These are phyloP conservation scores for Biscutella auriculata DNA, from an alignment of 441 rosid genomes.

Conservation along the genomic window DNA sequence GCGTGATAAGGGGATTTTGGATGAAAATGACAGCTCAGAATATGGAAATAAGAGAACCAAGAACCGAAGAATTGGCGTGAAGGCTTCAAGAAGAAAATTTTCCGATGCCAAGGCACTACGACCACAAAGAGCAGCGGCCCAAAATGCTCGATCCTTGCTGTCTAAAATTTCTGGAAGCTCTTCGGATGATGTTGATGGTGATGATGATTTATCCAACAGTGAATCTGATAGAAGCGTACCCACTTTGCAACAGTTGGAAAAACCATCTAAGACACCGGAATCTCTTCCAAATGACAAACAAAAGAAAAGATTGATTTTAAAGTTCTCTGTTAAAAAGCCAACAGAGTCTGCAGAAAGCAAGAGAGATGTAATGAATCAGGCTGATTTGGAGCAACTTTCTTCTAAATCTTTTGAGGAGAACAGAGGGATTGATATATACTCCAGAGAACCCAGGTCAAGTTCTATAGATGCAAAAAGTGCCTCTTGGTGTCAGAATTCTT, in stretches of 20 bases:
- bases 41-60: constrained; percentile 32
- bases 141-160: constrained; percentile 56
- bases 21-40: constrained; percentile 35
- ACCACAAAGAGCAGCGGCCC: constrained; percentile 70
- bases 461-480: constrained; percentile 29
- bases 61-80: constrained; percentile 30
- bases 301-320: constrained; percentile 52
- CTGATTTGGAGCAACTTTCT: constrained; percentile 22
- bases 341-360: constrained; percentile 27
- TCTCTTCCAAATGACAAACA: constrained; percentile 35
- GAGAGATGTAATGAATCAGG: constrained; percentile 20
- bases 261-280: constrained; percentile 27
- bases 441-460: constrained; percentile 34
- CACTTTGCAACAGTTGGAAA: constrained; percentile 23
- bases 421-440: constrained; percentile 24
- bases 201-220: constrained; percentile 41
- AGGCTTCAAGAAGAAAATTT: constrained; percentile 38
- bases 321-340: constrained; percentile 45
- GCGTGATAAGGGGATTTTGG: constrained; percentile 51
- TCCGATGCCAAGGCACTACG: constrained; percentile 40
- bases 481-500: constrained; percentile 21
- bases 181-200: constrained; percentile 38
- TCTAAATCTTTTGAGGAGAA: constrained; percentile 30
- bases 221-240: constrained; percentile 33
- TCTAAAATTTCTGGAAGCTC: constrained; percentile 60